Conservation (phyloP, 345 rosid genomes). For the Eucalyptus virginea region DNA sequence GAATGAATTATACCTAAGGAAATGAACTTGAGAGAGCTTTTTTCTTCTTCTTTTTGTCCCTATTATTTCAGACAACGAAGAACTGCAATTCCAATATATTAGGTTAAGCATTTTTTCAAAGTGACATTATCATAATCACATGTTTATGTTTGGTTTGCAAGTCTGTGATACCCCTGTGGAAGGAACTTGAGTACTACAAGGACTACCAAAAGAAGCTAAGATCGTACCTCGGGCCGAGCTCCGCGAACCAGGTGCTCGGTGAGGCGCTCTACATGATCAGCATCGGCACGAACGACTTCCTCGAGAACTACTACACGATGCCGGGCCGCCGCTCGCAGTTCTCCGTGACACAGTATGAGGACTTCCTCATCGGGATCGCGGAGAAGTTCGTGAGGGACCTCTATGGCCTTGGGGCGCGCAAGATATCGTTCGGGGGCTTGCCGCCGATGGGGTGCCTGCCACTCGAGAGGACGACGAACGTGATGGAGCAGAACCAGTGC, state of each 20-base stretch:
- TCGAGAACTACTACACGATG: constrained; percentile 45
- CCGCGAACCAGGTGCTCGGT: constrained; percentile 11
- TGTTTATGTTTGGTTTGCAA: neutral
- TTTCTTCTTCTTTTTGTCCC: neutral
- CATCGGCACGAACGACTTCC: constrained; percentile 58
- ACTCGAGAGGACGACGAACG: constrained; percentile 30
- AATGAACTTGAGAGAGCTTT: too few species aligned
- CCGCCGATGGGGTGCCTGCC: constrained; percentile 69
- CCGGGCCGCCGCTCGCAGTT: constrained; percentile 30
- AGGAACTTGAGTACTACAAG: constrained; percentile 39
- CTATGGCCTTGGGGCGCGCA: constrained; percentile 48
- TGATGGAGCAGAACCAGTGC: constrained; percentile 16
- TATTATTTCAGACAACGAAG: neutral
- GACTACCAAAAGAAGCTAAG: constrained; percentile 33
- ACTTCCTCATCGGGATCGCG: constrained; percentile 34
- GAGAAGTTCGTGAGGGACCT: constrained; percentile 23
- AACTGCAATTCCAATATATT: neutral
- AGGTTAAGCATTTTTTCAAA: neutral
- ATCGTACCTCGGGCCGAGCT: constrained; percentile 19
- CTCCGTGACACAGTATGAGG: constrained; percentile 25
- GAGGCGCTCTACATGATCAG: constrained; percentile 37
- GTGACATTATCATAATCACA: neutral
- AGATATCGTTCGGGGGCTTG: constrained; percentile 43
- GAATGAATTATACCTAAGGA: neutral
- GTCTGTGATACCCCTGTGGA: constrained; percentile 58